Percentiles rank a stretch among this genome's conserved stretches.
These are phyloP conservation scores for Hylodesmum podocarpum DNA, from an alignment of 306 rosid species.

Conservation along the genomic window DNA sequence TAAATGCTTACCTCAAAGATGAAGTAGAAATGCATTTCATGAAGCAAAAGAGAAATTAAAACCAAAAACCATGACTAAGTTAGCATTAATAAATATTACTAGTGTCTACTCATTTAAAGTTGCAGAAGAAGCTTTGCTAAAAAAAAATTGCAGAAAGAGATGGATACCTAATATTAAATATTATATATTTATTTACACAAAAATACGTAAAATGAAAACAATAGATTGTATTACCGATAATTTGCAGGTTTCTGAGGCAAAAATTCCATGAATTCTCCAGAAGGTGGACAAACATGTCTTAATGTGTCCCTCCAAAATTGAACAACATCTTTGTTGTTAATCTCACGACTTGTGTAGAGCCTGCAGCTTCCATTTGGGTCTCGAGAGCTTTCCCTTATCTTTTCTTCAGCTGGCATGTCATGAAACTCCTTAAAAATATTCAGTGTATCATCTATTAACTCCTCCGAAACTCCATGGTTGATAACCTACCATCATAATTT, in stretches of 20 bases:
- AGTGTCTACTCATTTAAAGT: not conserved
- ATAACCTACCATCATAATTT: slow-evolving; percentile 13
- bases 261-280: slow-evolving; percentile 44
- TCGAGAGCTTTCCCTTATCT: slow-evolving; percentile 50
- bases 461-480: slow-evolving; percentile 36
- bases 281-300: slow-evolving; percentile 52
- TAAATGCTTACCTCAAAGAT: not conserved
- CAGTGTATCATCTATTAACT: slow-evolving; percentile 46
- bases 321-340: slow-evolving; percentile 36
- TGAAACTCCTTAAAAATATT: slow-evolving; percentile 55
- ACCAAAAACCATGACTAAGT: too few species aligned
- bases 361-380: slow-evolving; percentile 59
- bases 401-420: slow-evolving; percentile 50
- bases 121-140: not conserved
- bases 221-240: slow-evolving; percentile 40
- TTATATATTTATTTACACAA: not conserved
- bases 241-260: slow-evolving; percentile 66
- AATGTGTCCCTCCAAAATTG: slow-evolving; percentile 74
- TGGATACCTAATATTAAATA: not conserved
- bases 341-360: slow-evolving; percentile 68
- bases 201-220: not conserved
- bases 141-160: not conserved
- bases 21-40: not conserved
- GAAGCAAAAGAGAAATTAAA: not conserved
- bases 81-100: not conserved